A percentile compares a stretch with the other conserved stretches of the same genome.
These are phyloP conservation scores for Athelia psychrophila DNA, from an alignment of 1,284 basidiomycete genomes.

Conservation along the genomic window DNA sequence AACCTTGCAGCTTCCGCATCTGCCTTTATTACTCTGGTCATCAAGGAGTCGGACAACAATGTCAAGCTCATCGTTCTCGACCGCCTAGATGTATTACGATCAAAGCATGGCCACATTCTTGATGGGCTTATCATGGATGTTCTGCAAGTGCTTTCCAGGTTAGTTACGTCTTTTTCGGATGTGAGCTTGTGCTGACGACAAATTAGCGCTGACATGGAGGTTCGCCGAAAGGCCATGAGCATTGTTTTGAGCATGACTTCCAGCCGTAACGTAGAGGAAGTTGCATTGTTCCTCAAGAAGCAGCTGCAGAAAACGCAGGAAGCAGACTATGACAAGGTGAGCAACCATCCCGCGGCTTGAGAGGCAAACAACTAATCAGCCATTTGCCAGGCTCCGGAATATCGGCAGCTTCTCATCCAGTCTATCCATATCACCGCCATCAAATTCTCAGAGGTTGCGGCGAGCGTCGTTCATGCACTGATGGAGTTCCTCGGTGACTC, in stretches of 20 bases:
- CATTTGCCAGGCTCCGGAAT: conserved; percentile 74
- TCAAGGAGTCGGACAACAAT: conserved; percentile 98
- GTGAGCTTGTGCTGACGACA: neutral
- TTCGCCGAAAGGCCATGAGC: conserved; percentile 88
- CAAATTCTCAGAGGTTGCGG: conserved; percentile 97
- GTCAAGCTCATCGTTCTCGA: conserved; percentile 98
- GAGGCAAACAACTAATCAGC: conserved; percentile 51
- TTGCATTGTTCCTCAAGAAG: conserved; percentile 96
- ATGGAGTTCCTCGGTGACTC: conserved; percentile 99
- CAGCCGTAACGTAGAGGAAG: conserved; percentile 96
- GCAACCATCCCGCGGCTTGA: conserved; percentile 5
- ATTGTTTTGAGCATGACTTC: conserved; percentile 95
- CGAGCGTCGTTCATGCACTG: conserved; percentile 93
- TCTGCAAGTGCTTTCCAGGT: conserved; percentile 86
- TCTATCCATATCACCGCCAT: conserved; percentile 97
- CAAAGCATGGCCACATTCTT: conserved; percentile 89
- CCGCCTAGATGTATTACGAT: conserved; percentile 81
- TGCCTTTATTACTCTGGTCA: conserved; percentile 86
- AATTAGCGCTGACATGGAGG: conserved; percentile 90
- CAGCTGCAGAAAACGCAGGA: conserved; percentile 93
- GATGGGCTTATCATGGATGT: conserved; percentile 97
- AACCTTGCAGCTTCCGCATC: conserved; percentile 77
- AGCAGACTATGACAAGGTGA: conserved; percentile 79
- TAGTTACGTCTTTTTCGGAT: conserved; percentile 7
- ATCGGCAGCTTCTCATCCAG: conserved; percentile 95